A percentile compares a stretch with the other conserved stretches of the same genome.
Conservation (phyloP, 257 asterid genomes). For the Penstemon davidsonii region DNA sequence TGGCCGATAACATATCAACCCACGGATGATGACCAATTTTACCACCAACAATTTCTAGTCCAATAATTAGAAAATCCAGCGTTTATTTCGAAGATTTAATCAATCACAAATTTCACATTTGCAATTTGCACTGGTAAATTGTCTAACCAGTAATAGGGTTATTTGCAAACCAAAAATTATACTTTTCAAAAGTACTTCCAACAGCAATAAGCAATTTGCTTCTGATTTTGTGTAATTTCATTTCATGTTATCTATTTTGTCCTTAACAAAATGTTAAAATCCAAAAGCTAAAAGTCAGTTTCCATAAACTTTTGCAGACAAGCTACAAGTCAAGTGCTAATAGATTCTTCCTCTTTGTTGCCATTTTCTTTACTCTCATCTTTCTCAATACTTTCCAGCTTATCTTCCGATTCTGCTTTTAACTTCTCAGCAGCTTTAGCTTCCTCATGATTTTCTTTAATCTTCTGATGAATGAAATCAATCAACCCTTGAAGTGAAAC, state of each 20-base stretch:
- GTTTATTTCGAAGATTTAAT: too few species aligned
- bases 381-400: background rate
- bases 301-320: too few species aligned
- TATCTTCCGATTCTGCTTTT: constrained; percentile 11
- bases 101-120: too few species aligned
- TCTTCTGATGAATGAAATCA: constrained; percentile 42
- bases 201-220: background rate
- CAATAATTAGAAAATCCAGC: too few species aligned
- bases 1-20: too few species aligned
- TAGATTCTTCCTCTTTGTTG: background rate
- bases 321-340: background rate
- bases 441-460: constrained; percentile 27
- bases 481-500: constrained; percentile 48
- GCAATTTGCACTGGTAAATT: too few species aligned
- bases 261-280: constrained; percentile 16
- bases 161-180: too few species aligned
- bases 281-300: too few species aligned
- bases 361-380: constrained; percentile 17
- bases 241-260: constrained; percentile 31
- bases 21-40: too few species aligned
- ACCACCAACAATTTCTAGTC: too few species aligned
- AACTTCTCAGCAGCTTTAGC: constrained; percentile 17
- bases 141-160: too few species aligned
- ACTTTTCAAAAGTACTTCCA: background rate
- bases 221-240: background rate